Percentiles rank a stretch among this genome's conserved stretches.
Evolutionary conservation across 1,284 basidiomycete genomes (phyloP).

Genomic region (Naganishia sp.): DNA sequence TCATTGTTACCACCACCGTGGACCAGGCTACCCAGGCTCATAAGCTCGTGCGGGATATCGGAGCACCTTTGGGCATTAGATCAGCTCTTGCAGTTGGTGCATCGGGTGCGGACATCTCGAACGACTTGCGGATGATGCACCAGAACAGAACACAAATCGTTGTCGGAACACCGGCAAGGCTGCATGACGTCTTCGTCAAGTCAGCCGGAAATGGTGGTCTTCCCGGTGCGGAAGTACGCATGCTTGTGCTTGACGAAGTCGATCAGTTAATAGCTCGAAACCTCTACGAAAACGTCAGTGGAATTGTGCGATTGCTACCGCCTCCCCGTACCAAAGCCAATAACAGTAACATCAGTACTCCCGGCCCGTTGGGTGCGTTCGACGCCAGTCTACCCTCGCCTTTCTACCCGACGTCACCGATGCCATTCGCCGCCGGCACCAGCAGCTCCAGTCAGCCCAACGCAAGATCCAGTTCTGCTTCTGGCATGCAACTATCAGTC

Average conservation of each 20-base stretch:
- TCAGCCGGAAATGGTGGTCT: constrained; percentile 64
- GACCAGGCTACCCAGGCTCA: constrained; percentile 98
- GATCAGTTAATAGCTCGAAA: constrained; percentile 97
- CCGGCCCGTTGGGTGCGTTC: constrained; percentile 46
- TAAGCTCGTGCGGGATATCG: constrained; percentile 88
- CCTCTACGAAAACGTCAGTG: constrained; percentile 90
- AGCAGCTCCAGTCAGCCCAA: constrained; percentile 26
- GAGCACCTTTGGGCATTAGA: constrained; percentile 82
- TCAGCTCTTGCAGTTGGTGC: constrained; percentile 82
- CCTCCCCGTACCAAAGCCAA: constrained; percentile 63
- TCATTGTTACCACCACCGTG: constrained; percentile 95
- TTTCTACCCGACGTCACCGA: constrained; percentile 57
- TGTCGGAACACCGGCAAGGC: constrained; percentile 93
- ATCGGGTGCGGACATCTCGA: constrained; percentile 67
- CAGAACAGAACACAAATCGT: constrained; percentile 92
- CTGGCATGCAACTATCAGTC: constrained; percentile 16
- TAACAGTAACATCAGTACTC: constrained; percentile 39
- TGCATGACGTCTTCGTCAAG: constrained; percentile 76
- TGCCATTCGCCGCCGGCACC: constrained; percentile 58
- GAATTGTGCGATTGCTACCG: constrained; percentile 85
- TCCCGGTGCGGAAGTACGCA: constrained; percentile 76
- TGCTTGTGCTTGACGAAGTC: constrained; percentile 94
- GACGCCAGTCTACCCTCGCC: constrained; percentile 56
- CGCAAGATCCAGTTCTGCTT: constrained; percentile 16
- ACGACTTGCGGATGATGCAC: constrained; percentile 79